Base-by-base conservation (phyloP, 306 rosid genomes). In the Prunus dulcis region DNA sequence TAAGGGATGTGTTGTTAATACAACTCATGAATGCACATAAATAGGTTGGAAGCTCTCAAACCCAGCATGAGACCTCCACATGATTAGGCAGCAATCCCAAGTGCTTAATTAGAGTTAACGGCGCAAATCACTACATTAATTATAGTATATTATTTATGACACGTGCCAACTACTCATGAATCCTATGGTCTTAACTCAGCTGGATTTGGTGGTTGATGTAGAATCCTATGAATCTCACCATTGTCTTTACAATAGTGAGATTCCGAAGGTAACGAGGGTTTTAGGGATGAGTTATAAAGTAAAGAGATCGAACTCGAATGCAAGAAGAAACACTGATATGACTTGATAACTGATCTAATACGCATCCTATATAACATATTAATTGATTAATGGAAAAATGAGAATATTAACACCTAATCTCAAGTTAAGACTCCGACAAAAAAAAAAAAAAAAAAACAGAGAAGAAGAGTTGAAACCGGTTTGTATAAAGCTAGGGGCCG, bases 401-500 rank as follows among this genome's bases (percentile, higher is more conserved):
- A 56, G 62, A 23, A 13, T 30, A 69, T 19, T 30, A 30, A 28
- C n/a, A 28, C 2, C 46, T 12, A 69, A 51, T 28, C 45, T 0
- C 13, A 17, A 51, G 20, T 17, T 12, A 65, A 38, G 43, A 38
- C 9, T 38, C 9, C 43, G 43, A 38, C 5, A 30, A 6, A 34
- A 34, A 6, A 34, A 6, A 2, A 30, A 6, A 34, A 34, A 6
- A 34, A 6, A 2, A 38, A 34, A 34, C 2, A 34, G 6, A 7
- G 43, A 38, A 38, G 9, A 38, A 27, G 1, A 28, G 27, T 69
- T 10, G 28, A 69, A 51, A 30, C n/a, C n/a, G 74, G 64, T 6
- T 55, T 46, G 19, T 22, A 52, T 69, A 43, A 68, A 80, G 61
- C 80, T 72, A 46, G 15, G 80, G 41, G 76, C 76, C 23, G 69